Evolutionary conservation across 768 basidiomycete species (phyloP).

Genomic region (Leucocoprinus birnbaumii): DNA sequence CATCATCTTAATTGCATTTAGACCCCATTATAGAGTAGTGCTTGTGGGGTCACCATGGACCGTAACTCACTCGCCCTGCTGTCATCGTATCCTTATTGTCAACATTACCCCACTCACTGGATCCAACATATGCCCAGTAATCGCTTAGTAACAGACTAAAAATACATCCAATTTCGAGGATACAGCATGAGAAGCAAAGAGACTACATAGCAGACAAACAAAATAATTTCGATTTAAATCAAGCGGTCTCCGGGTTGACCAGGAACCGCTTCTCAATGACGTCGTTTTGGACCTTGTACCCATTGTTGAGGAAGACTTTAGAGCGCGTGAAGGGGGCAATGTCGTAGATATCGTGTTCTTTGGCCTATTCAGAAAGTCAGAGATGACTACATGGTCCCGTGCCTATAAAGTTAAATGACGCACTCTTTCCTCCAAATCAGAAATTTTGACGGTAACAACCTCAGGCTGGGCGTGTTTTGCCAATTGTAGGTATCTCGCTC

Average conservation of each 20-base stretch:
- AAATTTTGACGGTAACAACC: constrained; percentile 66
- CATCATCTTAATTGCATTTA: background rate
- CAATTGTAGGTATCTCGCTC: constrained; percentile 79
- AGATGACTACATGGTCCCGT: background rate
- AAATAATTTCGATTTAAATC: constrained; percentile 14
- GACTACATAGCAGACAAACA: constrained; percentile 3
- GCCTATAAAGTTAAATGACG: no score
- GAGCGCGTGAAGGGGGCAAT: constrained; percentile 81
- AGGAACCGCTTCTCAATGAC: constrained; percentile 68
- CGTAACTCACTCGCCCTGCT: background rate
- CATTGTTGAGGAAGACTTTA: constrained; percentile 83
- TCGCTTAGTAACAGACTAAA: constrained; percentile 15
- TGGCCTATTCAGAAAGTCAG: constrained; percentile 54
- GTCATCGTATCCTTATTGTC: constrained; percentile 4
- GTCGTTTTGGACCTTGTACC: constrained; percentile 70
- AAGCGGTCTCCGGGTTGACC: constrained; percentile 13
- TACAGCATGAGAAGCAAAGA: constrained; percentile 6
- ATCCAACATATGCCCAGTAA: constrained; percentile 9
- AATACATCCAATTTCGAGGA: background rate
- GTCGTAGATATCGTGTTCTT: constrained; percentile 96
- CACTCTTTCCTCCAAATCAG: constrained; percentile 87
- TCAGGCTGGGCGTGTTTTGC: constrained; percentile 78
- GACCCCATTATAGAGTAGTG: background rate
- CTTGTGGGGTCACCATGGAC: background rate
- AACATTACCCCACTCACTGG: constrained; percentile 5